Evolutionary conservation across 495 filamentous ascomycete genomes (phyloP), one percentile per base, ranked within the genome.

Genomic region (Daldinia bambusicola): DNA sequence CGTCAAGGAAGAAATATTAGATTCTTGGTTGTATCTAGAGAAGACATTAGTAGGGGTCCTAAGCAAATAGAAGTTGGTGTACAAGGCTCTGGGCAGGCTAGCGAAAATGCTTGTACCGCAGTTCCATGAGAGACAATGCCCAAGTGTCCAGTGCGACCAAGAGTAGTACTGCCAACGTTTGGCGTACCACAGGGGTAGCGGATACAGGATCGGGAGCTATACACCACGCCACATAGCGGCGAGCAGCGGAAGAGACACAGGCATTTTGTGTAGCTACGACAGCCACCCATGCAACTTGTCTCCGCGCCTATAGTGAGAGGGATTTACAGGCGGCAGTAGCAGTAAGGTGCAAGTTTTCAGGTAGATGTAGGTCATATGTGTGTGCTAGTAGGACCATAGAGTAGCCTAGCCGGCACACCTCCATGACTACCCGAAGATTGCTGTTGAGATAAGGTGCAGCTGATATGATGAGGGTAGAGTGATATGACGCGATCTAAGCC

Each of bases 1-100:
- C 68, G 81, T 82, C 60, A 84, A 77, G 65, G 81, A 75, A 63
- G 80, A 78, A 63, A 77, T 79, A 67, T 75, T 79, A 61, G 80
- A 81, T 66, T 83, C 80, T 74, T 82, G 79, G 68, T 78, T 80
- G 76, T 81, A 85, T 77, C 83, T 84, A 64, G 69, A 69, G 61
- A 62, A 69, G 62, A 51, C 63, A 76, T 82, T 74, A 81, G 81
- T 75, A 79, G 64, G 74, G 75, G 59, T 55, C 64, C 66, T 71
- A 70, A 53, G 63, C 67, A 72, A 73, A 72, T 67, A 72, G 66
- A 71, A 76, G 31, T 61, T 70, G 66, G 68, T 67, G 70, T 76
- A 68, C 71, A 64, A 69, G 59, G 71, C 63, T 74, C 69, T 61
- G 67, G 69, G 61, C 67, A 63, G 63, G 74, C 75, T 76, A 72